These are phyloP conservation scores for Phylloporus scabripes DNA, from an alignment of 768 basidiomycete species.

Conservation along the genomic window DNA sequence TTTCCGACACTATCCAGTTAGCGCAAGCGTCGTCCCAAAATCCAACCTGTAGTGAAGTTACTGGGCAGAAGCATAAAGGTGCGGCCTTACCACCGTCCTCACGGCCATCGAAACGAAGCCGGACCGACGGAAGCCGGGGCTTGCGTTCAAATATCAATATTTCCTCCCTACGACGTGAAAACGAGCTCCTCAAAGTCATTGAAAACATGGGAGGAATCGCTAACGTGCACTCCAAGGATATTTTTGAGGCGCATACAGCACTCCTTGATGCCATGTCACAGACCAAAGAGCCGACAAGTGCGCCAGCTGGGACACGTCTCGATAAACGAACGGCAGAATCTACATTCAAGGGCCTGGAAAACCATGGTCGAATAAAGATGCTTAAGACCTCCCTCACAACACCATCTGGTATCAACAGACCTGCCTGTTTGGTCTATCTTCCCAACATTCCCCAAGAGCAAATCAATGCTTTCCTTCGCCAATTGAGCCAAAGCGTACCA, in stretches of 20 bases:
- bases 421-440: conserved; percentile 60
- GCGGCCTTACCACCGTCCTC: conserved; percentile 1
- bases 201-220: conserved; percentile 61
- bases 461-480: conserved; percentile 54
- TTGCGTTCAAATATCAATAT: conserved; percentile 53
- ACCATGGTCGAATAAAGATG: conserved; percentile 61
- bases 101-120: conserved; percentile 21
- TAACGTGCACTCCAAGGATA: conserved; percentile 61
- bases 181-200: conserved; percentile 68
- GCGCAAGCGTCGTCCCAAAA: background rate
- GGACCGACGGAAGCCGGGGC: conserved; percentile 10
- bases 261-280: conserved; percentile 53
- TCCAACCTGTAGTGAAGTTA: background rate
- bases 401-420: conserved; percentile 52
- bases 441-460: conserved; percentile 49
- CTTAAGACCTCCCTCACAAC: conserved; percentile 60
- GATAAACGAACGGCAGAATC: conserved; percentile 68
- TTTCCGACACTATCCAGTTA: background rate
- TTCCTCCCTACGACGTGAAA: conserved; percentile 74
- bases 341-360: conserved; percentile 58
- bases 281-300: conserved; percentile 65
- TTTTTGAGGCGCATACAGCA: conserved; percentile 60
- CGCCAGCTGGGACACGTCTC: conserved; percentile 58
- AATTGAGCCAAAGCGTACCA: conserved; percentile 39
- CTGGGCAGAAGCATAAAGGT: conserved; percentile 15